These are phyloP conservation scores for Wickerhamiella infanticola DNA, from an alignment of 1,139 yeast species.

Conservation along the genomic window DNA sequence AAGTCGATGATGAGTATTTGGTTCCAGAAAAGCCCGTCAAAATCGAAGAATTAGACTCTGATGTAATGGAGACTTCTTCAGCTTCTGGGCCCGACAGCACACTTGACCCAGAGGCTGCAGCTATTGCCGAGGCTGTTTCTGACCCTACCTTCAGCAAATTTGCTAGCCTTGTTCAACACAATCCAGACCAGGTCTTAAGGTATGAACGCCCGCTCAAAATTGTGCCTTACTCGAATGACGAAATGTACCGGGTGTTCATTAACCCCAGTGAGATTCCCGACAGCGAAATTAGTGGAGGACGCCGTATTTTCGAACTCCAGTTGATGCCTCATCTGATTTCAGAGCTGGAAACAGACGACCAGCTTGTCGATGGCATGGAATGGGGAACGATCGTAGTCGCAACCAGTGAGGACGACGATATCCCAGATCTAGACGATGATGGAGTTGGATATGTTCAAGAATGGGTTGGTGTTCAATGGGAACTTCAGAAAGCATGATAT, in stretches of 20 bases:
- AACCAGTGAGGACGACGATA: slow-evolving; percentile 58
- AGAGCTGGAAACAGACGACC: slow-evolving; percentile 44
- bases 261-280: slow-evolving; percentile 42
- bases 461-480: slow-evolving; percentile 96
- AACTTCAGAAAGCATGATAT: slow-evolving; percentile 20
- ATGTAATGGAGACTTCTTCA: slow-evolving; percentile 2
- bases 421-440: slow-evolving; percentile 40
- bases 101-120: slow-evolving; percentile 11
- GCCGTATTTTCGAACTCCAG: slow-evolving; percentile 63
- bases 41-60: slow-evolving; percentile 8
- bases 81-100: slow-evolving; percentile 1
- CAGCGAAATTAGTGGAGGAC: slow-evolving; percentile 7
- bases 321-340: slow-evolving; percentile 87
- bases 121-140: slow-evolving; percentile 15
- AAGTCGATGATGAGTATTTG: slow-evolving; percentile 51
- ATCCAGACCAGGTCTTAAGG: slow-evolving; percentile 74
- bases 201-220: slow-evolving; percentile 47
- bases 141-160: slow-evolving; percentile 72
- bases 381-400: slow-evolving; percentile 92
- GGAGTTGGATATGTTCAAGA: slow-evolving; percentile 79
- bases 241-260: slow-evolving; percentile 34
- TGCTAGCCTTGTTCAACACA: slow-evolving; percentile 55
- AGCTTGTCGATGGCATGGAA: slow-evolving; percentile 68
- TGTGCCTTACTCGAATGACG: slow-evolving; percentile 53
- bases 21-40: slow-evolving; percentile 16